Evolutionary conservation across 225 moss, liverwort and hornwort genomes (phyloP).

Genomic region (Sphagnum contortum): DNA sequence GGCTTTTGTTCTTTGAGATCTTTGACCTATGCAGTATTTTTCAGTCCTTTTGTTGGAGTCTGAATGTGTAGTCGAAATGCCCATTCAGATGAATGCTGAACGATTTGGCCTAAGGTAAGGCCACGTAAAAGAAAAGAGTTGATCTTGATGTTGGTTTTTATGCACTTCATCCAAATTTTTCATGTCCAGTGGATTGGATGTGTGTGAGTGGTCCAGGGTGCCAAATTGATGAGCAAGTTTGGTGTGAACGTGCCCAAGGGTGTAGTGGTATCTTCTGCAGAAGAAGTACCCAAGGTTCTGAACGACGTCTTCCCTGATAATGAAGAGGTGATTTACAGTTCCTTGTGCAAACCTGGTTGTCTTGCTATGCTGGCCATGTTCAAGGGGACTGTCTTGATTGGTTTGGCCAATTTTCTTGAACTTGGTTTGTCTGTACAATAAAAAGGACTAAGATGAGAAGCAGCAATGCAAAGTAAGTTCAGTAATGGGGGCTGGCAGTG

Average conservation of each 20-base stretch:
- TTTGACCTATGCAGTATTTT: too few relatives aligned
- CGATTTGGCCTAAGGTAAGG: too few relatives aligned
- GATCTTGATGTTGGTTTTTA: too few relatives aligned
- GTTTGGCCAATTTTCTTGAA: not conserved
- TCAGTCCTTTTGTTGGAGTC: too few relatives aligned
- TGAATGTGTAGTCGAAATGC: too few relatives aligned
- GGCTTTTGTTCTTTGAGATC: too few relatives aligned
- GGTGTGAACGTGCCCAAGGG: constrained; percentile 94
- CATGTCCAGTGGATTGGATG: too few relatives aligned
- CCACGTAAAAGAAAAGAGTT: too few relatives aligned
- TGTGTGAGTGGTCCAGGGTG: constrained; percentile 20
- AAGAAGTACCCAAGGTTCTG: constrained; percentile 49
- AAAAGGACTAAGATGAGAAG: not conserved
- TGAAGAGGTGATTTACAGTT: constrained; percentile 34
- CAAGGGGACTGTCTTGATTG: too few relatives aligned
- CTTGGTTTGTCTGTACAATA: not conserved
- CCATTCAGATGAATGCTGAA: too few relatives aligned
- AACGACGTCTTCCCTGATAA: constrained; percentile 46
- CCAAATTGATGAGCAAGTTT: constrained; percentile 75
- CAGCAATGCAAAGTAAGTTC: not conserved
- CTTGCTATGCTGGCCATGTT: too few relatives aligned
- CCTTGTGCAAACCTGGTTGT: not conserved
- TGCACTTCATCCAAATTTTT: too few relatives aligned
- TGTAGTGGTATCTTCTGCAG: constrained; percentile 55
- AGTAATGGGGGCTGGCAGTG: constrained; percentile 4